Conservation (phyloP, 2,329 filamentous ascomycete species). For the Lachnellula arida region DNA sequence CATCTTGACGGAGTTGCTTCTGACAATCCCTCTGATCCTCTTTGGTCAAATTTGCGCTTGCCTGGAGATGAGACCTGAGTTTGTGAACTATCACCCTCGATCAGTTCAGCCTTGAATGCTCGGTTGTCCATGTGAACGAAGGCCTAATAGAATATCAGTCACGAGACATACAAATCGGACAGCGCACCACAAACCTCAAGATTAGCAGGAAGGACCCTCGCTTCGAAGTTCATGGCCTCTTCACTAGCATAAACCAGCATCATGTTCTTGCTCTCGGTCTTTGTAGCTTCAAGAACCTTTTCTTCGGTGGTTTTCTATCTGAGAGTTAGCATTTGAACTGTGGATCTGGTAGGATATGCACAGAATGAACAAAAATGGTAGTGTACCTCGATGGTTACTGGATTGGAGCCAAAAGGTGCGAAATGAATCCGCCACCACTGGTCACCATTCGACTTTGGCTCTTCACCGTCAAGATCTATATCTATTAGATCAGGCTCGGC, state of each 20-base stretch:
- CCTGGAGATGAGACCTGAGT: conserved; percentile 19
- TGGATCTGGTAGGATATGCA: no score
- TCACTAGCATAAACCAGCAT: conserved; percentile 52
- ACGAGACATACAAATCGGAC: conserved; percentile 16
- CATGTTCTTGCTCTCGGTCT: conserved; percentile 43
- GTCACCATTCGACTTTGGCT: conserved; percentile 31
- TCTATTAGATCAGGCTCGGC: conserved; percentile 40
- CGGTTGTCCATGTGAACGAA: conserved; percentile 50
- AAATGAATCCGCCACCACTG: conserved; percentile 55
- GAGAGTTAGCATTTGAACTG: neutral
- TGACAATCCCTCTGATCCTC: conserved; percentile 6
- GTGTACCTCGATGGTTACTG: conserved; percentile 46
- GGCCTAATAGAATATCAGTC: conserved; percentile 30
- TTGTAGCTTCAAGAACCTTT: conserved; percentile 42
- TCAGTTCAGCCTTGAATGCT: conserved; percentile 46
- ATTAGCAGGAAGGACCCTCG: conserved; percentile 36
- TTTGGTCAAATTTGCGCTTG: conserved; percentile 26
- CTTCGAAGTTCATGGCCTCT: conserved; percentile 36
- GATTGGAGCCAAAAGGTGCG: conserved; percentile 34
- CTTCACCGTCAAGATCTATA: conserved; percentile 32
- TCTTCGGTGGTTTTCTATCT: conserved; percentile 44
- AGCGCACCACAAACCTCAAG: conserved; percentile 32
- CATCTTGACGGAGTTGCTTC: neutral
- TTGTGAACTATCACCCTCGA: conserved; percentile 9
- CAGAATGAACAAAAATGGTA: no score